These are phyloP conservation scores for Marsdenia floribunda DNA, from an alignment of 257 asterid genomes.

Conservation along the genomic window DNA sequence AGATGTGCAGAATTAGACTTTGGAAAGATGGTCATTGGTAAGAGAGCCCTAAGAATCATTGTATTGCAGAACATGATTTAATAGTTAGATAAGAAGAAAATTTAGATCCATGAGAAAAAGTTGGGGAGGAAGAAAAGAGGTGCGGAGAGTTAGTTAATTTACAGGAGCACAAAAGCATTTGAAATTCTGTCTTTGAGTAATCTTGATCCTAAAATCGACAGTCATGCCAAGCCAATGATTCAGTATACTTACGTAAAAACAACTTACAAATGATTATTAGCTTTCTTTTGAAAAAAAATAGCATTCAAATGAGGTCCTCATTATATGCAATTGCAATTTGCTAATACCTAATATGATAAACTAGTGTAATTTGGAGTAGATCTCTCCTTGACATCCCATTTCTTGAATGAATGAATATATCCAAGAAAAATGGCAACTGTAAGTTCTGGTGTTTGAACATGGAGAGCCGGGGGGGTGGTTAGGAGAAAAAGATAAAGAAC, in stretches of 20 bases:
- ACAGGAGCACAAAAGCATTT: neutral
- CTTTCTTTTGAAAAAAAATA: too few relatives aligned
- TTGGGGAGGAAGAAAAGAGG: neutral
- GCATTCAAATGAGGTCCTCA: too few relatives aligned
- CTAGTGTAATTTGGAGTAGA: too few relatives aligned
- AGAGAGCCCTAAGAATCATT: neutral
- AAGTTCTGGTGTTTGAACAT: neutral
- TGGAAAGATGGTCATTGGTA: neutral
- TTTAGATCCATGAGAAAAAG: neutral
- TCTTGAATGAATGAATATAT: neutral
- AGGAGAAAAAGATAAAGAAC: neutral
- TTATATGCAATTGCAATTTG: too few relatives aligned
- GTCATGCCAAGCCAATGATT: too few relatives aligned
- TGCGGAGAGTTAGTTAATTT: neutral
- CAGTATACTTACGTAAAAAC: neutral
- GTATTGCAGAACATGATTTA: neutral
- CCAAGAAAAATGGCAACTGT: neutral
- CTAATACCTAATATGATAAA: too few relatives aligned
- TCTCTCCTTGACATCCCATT: neutral
- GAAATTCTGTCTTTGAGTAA: neutral
- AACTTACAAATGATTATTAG: neutral
- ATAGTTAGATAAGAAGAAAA: neutral
- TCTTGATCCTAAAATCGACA: neutral
- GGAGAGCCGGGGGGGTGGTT: neutral
- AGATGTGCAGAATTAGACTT: neutral